Base-by-base conservation (phyloP, 1,284 basidiomycete genomes). In the Ustilago hordei region DNA sequence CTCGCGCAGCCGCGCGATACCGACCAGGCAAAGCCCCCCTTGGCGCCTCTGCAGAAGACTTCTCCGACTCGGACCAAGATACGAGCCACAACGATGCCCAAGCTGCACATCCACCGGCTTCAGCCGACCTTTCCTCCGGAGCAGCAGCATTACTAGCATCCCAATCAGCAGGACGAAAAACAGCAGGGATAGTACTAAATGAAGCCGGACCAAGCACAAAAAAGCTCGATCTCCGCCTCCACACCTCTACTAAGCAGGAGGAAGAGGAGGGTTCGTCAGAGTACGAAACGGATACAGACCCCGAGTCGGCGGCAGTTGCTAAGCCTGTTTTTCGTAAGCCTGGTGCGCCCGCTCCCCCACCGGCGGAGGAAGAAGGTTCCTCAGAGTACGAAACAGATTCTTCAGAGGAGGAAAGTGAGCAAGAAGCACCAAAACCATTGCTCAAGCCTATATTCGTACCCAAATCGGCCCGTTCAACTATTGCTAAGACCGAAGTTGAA, bases 381-480 rank as follows among this genome's bases (percentile, higher is more conserved):
- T 86, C 84, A 64, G 87, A 88, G 65, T 90, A 92, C 77, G 88
- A 88, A 63, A 87, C 87, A n/a, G 91, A 91, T 57, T 92, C 90
- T 0, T 79, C 78, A n/a, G 76, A 65, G 50, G 74, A 72, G 58
- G 81, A 74, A 48, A 69, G 52, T 43, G 90, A 86, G 28, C 87
- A 88, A 50, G 82, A 81, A n/a, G 79, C 80, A 4, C 80, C 84
- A 5, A 78, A 82, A 89, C 92, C 87, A 70, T 89, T 74, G 88
- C 93, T 95, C 86, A 90, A 94, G 75, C 95, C 95, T 1, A 91
- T 95, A 0, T 97, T 96, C 84, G 90, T 96, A 13, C 93, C 93
- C 62, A 96, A 95, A 93, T 94, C 84, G 60, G 91, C 88, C 39
- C 72, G 60, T 45, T 15, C 59, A 13, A 60, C 78, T 19, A 64